Base-by-base conservation (phyloP, 164 flowering plant species). In the Vitis labrusca region DNA sequence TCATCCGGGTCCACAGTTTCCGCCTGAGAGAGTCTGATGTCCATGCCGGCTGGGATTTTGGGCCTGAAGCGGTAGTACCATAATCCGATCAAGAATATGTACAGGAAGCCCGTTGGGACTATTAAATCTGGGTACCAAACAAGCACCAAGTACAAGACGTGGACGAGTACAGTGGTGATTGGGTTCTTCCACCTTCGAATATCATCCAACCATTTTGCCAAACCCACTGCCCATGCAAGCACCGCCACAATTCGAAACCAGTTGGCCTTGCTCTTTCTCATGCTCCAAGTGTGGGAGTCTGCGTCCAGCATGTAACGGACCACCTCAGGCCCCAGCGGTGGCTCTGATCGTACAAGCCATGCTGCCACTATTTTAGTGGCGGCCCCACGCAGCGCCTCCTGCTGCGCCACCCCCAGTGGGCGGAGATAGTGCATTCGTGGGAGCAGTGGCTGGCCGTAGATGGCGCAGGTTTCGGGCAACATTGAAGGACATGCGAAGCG, bases 101-200 rank as follows among this genome's bases (percentile, higher is more conserved):
- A 96, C 0, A 92, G 63, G 59, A 86, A 86, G 16, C 87, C 91
- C 1, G 99, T 96, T 10, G 99, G 99, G 14, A 92, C 93, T 5
- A 92, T 78, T 71, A 96, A 74, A 59, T 93, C 97, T n/a, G 99
- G 99, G 77, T 87, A 96, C 97, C 98, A 93, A 23, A 96, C 97
- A 0, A 96, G 90, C 9, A 96, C 97, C 79, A 96, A 74, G 71
- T 88, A 93, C 8, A 96, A 72, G 1, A 89, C 29, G 61, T 96
- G 99, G 30, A 96, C 95, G 7, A 96, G 76, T 0, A 93, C 73
- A 0, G 99, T 93, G 0, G 97, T 92, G 2, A 86, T 81, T 11
- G 88, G 84, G 70, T 89, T 93, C 67, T 81, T 83, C 99, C 99
- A 96, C 71, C 90, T 71, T 16, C 92, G 66, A 15, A 93, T 86